Conservation (phyloP, 2,329 filamentous ascomycete genomes). For the Thielaviopsis populi region DNA sequence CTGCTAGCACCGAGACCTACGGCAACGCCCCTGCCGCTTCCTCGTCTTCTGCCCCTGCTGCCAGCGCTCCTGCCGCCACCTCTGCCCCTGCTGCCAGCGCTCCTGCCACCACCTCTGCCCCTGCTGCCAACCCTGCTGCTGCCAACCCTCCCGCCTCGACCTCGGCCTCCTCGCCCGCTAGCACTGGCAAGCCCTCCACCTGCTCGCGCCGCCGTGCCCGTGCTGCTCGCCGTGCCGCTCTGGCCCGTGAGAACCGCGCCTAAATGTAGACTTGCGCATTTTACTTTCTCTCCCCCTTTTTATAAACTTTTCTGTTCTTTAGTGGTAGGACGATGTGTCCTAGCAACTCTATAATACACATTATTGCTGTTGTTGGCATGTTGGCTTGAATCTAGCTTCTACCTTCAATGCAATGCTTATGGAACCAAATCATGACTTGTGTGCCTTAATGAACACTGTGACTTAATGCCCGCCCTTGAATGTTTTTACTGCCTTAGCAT, state of each 20-base stretch:
- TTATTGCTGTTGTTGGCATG: not conserved
- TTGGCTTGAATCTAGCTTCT: not conserved
- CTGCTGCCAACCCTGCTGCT: slow-evolving; percentile 9
- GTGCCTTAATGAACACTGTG: too few relatives aligned
- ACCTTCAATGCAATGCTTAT: not conserved
- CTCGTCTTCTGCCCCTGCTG: slow-evolving; percentile 9
- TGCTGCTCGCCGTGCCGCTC: slow-evolving; percentile 17
- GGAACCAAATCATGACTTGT: not conserved
- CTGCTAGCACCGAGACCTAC: not conserved
- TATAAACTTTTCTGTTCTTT: not conserved
- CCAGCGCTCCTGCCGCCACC: not conserved
- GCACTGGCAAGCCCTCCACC: not conserved
- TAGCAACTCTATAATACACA: not conserved
- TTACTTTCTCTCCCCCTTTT: not conserved
- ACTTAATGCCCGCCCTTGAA: too few relatives aligned
- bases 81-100: not conserved
- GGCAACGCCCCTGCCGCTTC: slow-evolving; percentile 13
- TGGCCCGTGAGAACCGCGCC: slow-evolving; percentile 2
- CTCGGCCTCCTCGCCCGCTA: slow-evolving; percentile 6
- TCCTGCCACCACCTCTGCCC: not conserved
- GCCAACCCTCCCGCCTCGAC: slow-evolving; percentile 9
- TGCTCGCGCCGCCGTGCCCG: slow-evolving; percentile 17
- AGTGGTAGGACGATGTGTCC: not conserved
- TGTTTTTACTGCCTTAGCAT: too few relatives aligned
- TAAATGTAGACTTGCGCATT: not conserved